phyloP scores from a whole-genome alignment of 345 rosid genomes.

The Trapa incisa region DNA sequence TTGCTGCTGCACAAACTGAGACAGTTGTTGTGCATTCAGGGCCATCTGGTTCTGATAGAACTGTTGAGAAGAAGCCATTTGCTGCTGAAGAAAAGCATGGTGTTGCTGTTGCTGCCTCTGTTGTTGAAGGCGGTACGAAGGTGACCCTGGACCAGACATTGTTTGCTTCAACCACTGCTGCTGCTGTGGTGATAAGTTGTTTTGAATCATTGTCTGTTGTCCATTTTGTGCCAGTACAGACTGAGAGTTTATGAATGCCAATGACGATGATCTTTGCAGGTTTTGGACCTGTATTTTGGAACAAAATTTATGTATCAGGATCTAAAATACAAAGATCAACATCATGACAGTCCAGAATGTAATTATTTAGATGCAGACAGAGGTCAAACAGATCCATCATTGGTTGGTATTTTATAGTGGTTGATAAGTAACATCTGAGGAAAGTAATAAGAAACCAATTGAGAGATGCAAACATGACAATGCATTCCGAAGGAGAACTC shows the following conservation, averaged over 20 bases:
- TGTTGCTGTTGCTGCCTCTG: slow-evolving; percentile 28
- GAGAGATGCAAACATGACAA: not conserved
- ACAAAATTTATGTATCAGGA: not conserved
- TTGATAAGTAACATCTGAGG: not conserved
- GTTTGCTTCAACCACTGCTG: slow-evolving; percentile 85
- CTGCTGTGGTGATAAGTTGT: slow-evolving; percentile 69
- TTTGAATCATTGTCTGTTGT: slow-evolving; percentile 53
- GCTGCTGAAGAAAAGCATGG: slow-evolving; percentile 58
- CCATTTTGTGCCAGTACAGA: slow-evolving; percentile 67
- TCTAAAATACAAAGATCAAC: not conserved
- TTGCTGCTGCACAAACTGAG: slow-evolving; percentile 78
- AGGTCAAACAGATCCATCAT: not conserved
- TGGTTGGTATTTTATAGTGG: not conserved
- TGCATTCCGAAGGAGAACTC: not conserved
- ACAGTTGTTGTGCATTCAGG: slow-evolving; percentile 63
- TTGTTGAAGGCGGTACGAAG: slow-evolving; percentile 54
- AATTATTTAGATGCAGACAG: not conserved
- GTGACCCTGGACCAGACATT: slow-evolving; percentile 55
- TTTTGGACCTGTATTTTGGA: slow-evolving; percentile 36
- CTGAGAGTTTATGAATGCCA: slow-evolving; percentile 69
- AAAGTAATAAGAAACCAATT: not conserved
- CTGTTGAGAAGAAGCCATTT: slow-evolving; percentile 14
- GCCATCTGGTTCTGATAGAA: slow-evolving; percentile 53
- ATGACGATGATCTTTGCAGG: slow-evolving; percentile 58
- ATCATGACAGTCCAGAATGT: not conserved